These are phyloP conservation scores for Candida namnaoensis DNA, from an alignment of 805 yeast genomes.

Conservation along the genomic window DNA sequence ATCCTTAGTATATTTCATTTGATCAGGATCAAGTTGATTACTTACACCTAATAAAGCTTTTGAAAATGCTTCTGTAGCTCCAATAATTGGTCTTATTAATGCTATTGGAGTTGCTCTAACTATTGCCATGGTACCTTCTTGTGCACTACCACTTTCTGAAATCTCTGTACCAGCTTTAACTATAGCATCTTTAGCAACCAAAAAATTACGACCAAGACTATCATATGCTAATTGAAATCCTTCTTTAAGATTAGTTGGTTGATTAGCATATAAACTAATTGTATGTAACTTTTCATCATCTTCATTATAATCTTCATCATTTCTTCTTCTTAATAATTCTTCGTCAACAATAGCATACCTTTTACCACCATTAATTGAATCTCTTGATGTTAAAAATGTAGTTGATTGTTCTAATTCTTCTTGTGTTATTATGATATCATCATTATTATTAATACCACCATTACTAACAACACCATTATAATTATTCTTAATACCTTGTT, in stretches of 20 bases:
- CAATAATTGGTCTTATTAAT: conserved; percentile 77
- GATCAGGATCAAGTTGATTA: conserved; percentile 66
- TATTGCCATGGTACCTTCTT: conserved; percentile 57
- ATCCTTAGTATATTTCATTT: conserved; percentile 49
- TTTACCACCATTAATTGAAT: conserved; percentile 5
- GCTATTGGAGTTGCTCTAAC: conserved; percentile 76
- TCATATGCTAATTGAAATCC: conserved; percentile 73
- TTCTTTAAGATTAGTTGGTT: conserved; percentile 61
- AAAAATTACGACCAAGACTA: conserved; percentile 60
- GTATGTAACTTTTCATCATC: conserved; percentile 25
- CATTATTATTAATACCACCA: no score
- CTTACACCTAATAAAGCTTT: conserved; percentile 77
- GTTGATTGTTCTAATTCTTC: background rate
- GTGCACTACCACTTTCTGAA: conserved; percentile 55
- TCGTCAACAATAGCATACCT: conserved; percentile 10
- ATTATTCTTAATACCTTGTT: background rate
- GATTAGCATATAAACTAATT: conserved; percentile 76
- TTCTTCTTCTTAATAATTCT: background rate
- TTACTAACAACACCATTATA: no score
- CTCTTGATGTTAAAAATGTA: no score
- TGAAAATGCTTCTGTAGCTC: conserved; percentile 86
- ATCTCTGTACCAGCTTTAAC: conserved; percentile 52
- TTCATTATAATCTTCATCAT: conserved; percentile 1
- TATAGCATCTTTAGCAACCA: conserved; percentile 57
- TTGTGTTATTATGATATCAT: background rate